Evolutionary conservation across 2,329 filamentous ascomycete species (phyloP).

Genomic region (Aspergillus tanneri): DNA sequence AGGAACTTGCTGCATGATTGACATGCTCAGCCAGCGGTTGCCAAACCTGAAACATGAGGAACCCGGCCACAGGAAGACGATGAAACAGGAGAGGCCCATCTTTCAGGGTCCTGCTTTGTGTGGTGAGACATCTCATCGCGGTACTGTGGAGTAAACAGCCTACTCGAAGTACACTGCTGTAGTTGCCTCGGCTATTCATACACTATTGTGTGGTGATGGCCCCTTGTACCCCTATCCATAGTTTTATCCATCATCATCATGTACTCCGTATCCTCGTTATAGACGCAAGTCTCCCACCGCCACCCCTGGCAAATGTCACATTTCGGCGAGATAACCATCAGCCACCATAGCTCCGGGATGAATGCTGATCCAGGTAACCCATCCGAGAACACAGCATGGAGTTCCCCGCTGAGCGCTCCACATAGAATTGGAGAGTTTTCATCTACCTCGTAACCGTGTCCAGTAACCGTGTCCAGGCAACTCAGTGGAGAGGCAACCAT

Average conservation of each 20-base stretch:
- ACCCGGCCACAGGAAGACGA: slow-evolving; percentile 3
- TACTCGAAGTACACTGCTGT: no score
- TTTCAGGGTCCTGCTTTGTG: background rate
- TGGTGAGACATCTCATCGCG: background rate
- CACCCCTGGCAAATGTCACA: background rate
- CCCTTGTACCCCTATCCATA: no score
- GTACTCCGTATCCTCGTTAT: background rate
- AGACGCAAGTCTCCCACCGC: background rate
- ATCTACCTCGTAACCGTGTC: no score
- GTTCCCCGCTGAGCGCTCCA: background rate
- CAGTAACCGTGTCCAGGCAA: background rate
- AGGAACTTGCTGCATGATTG: slow-evolving; percentile 8
- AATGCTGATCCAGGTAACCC: background rate
- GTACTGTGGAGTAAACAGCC: no score
- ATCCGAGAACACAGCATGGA: background rate
- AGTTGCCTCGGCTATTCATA: no score
- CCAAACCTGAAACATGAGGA: slow-evolving; percentile 17
- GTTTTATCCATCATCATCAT: background rate
- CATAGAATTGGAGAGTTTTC: background rate
- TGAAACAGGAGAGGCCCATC: slow-evolving; percentile 21
- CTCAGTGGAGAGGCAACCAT: background rate
- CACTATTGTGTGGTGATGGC: background rate
- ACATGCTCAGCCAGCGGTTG: slow-evolving; percentile 1
- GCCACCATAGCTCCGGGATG: background rate
- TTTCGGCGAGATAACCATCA: background rate